Percentiles rank a stretch among this genome's conserved stretches.
Evolutionary conservation across 495 filamentous ascomycete genomes (phyloP).

Genomic region (Lophiostoma macrostomum): DNA sequence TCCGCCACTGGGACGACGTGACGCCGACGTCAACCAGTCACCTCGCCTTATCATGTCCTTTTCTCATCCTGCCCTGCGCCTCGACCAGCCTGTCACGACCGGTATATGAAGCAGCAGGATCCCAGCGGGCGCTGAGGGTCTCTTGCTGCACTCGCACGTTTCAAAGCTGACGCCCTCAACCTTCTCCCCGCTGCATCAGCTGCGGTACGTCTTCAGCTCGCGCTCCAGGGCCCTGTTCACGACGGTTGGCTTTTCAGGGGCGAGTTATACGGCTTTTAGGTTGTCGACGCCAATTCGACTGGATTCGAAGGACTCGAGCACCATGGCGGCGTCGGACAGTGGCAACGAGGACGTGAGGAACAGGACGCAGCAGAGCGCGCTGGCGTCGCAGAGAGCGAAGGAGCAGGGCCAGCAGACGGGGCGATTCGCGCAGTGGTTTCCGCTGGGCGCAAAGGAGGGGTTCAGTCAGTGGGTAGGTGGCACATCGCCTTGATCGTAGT

Average conservation of each 20-base stretch:
- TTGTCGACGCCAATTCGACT: constrained; percentile 16
- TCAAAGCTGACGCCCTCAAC: constrained; percentile 25
- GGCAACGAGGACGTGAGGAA: constrained; percentile 36
- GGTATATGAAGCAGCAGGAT: constrained; percentile 14
- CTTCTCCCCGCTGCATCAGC: constrained; percentile 32
- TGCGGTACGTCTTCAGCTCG: constrained; percentile 19
- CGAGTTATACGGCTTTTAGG: constrained; percentile 6
- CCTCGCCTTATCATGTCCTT: too few species aligned
- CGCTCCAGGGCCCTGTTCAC: constrained; percentile 6
- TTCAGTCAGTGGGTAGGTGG: constrained; percentile 83
- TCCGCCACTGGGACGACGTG: too few species aligned
- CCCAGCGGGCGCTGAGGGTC: constrained; percentile 18
- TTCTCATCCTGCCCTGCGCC: too few species aligned
- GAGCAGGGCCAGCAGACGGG: constrained; percentile 35
- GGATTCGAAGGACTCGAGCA: constrained; percentile 19
- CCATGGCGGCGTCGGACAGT: constrained; percentile 35
- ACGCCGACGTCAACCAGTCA: too few species aligned
- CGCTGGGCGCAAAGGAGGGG: constrained; percentile 86
- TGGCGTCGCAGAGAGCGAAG: constrained; percentile 54
- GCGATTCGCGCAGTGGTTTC: constrained; percentile 57
- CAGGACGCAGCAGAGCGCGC: constrained; percentile 47
- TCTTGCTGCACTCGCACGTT: constrained; percentile 9
- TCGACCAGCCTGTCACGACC: too few species aligned
- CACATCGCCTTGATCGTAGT: neutral
- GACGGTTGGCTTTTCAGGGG: constrained; percentile 23